Percentiles rank a stretch among this genome's conserved stretches.
These are phyloP conservation scores for Cyberlindnera mycetangii DNA, from an alignment of 805 yeast genomes.

Conservation along the genomic window DNA sequence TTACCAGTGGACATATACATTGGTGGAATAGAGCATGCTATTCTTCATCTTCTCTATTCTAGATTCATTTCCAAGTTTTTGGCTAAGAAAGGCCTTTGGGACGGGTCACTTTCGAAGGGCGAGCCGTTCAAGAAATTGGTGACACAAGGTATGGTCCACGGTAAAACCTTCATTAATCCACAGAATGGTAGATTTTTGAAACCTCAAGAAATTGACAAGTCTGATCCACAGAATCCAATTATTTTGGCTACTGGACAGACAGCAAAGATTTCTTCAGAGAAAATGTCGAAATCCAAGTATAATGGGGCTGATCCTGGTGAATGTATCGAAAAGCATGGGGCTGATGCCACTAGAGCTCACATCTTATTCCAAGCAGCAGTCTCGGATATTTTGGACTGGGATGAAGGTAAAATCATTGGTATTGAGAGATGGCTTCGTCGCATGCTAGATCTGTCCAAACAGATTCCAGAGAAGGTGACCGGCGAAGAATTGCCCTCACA, in stretches of 20 bases:
- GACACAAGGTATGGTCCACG: constrained; percentile 99
- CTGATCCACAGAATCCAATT: constrained; percentile 39
- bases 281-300: constrained; percentile 94
- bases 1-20: constrained; percentile 89
- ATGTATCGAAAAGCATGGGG: constrained; percentile 75
- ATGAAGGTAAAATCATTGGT: constrained; percentile 82
- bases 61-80: constrained; percentile 84
- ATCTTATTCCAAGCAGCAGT: constrained; percentile 91
- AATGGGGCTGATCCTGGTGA: constrained; percentile 90
- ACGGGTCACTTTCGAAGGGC: constrained; percentile 51
- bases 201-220: constrained; percentile 64
- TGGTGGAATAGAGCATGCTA: constrained; percentile 98
- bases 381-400: constrained; percentile 82
- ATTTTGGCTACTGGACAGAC: constrained; percentile 47
- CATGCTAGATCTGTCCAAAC: constrained; percentile 36
- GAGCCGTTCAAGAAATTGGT: constrained; percentile 82
- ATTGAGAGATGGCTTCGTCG: constrained; percentile 81
- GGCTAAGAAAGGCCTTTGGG: constrained; percentile 64
- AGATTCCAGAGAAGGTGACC: constrained; percentile 11
- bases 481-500: not conserved
- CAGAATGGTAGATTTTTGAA: constrained; percentile 68
- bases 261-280: constrained; percentile 68
- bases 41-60: constrained; percentile 82
- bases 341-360: constrained; percentile 94
- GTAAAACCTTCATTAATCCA: constrained; percentile 77